Percentiles rank a stretch among this genome's conserved stretches.
phyloP scores from a whole-genome alignment of 805 yeast genomes.

The Hanseniaspora thailandica region DNA sequence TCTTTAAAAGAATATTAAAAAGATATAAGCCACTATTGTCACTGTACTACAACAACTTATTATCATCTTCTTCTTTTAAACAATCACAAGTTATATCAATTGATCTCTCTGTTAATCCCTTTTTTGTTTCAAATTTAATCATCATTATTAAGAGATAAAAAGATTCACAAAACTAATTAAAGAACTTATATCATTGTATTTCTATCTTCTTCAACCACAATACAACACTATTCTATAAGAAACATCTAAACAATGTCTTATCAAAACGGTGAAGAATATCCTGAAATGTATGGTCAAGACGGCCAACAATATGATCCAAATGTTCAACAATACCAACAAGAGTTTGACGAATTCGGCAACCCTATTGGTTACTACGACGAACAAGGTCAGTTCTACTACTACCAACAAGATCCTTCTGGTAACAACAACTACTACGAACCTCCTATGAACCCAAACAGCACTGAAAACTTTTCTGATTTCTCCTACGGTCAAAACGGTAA shows the following conservation, averaged over 20 bases:
- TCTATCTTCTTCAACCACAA: neutral
- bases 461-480: constrained; percentile 58
- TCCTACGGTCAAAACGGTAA: constrained; percentile 40
- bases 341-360: constrained; percentile 29
- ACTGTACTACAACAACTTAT: too few relatives aligned
- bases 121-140: too few relatives aligned
- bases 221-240: neutral
- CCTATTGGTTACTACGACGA: constrained; percentile 31
- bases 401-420: constrained; percentile 32
- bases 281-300: constrained; percentile 24
- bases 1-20: too few relatives aligned
- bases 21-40: too few relatives aligned
- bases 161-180: too few relatives aligned
- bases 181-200: neutral
- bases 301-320: constrained; percentile 23
- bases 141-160: too few relatives aligned
- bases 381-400: constrained; percentile 37
- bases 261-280: constrained; percentile 15
- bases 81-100: too few relatives aligned
- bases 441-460: constrained; percentile 32
- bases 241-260: constrained; percentile 8
- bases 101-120: too few relatives aligned
- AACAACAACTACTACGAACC: constrained; percentile 22
- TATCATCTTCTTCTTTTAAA: too few relatives aligned
- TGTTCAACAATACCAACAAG: constrained; percentile 31